A percentile compares a stretch with the other conserved stretches of the same genome.
Evolutionary conservation across 179 eudicot genomes (phyloP).

Genomic region (Pouteria campechiana): DNA sequence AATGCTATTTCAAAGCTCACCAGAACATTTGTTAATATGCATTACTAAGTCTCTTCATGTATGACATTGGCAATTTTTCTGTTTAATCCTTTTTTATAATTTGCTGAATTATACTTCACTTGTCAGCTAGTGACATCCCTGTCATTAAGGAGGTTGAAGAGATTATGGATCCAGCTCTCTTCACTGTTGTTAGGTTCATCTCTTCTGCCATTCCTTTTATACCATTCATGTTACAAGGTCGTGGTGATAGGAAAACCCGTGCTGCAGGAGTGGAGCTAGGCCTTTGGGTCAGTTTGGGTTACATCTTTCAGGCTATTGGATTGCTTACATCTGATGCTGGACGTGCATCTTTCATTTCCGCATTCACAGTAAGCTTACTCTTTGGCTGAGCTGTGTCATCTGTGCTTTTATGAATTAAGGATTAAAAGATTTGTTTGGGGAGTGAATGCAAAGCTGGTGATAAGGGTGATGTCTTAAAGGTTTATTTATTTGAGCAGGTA

Average conservation of each 20-base stretch:
- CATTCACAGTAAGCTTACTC: slow-evolving; percentile 28
- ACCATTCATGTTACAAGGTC: slow-evolving; percentile 41
- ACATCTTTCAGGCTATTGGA: slow-evolving; percentile 62
- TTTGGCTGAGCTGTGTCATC: not conserved
- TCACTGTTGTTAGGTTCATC: slow-evolving; percentile 43
- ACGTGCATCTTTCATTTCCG: slow-evolving; percentile 34
- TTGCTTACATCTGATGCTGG: slow-evolving; percentile 63
- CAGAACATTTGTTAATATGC: no score
- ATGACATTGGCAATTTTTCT: no score
- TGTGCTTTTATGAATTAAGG: not conserved
- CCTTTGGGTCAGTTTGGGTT: slow-evolving; percentile 65
- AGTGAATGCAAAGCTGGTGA: not conserved
- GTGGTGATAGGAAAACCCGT: slow-evolving; percentile 32
- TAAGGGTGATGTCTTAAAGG: no score
- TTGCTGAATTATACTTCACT: not conserved
- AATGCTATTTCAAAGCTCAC: no score
- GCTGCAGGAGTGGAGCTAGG: slow-evolving; percentile 61
- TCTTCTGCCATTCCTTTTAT: slow-evolving; percentile 47
- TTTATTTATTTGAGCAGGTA: slow-evolving; percentile 24
- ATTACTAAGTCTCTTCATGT: no score
- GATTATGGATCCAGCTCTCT: slow-evolving; percentile 47
- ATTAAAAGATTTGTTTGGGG: not conserved
- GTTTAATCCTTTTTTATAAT: no score
- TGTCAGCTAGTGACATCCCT: slow-evolving; percentile 63
- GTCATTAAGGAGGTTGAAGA: slow-evolving; percentile 63